Base-by-base conservation (phyloP, 2,329 filamentous ascomycete species). In the Apiospora kogelbergensis region DNA sequence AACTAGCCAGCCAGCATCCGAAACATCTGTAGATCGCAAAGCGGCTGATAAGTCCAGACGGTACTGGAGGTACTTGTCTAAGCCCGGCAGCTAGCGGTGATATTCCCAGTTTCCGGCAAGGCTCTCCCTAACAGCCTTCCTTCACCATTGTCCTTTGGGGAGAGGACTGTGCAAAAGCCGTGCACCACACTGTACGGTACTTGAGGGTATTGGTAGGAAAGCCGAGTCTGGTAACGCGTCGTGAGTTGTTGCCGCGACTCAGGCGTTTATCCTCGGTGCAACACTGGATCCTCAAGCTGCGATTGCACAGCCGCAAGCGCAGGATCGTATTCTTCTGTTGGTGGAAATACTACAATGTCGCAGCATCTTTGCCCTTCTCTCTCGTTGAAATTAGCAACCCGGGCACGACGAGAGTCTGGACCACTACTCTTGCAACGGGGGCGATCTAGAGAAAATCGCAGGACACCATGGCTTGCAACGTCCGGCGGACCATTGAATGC, bases 401-500 rank as follows among this genome's bases (percentile, higher is more conserved):
- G 63, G 44, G 41, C 63, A 30, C 41, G 22, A 30, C 13, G 41
- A 17, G 24, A 42, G 41, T 30, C 40, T 45, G 41, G 41, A 26
- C 40, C 41, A 30, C 63, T 60, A 33, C 48, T 57, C 48, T 57
- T 57, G 48, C 48, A 57, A 57, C 48, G 48, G 48, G 24, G 46
- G 24, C 24, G 48, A 57, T 57, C 48, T 57, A 33, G 48, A 30
- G 26, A 57, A 53, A 57, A 57, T 57, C 48, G 48, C 48, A 60
- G 53, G 53, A 30, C 53, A 60, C 53, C 53, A 37, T 60, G 53
- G 53, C 53, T 60, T 60, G 53, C 53, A 60, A 60, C 53, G 30
- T 60, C 53, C 53, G 30, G 22, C 53, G 53, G 53, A n/a, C 53
- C 30, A 37, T 42, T 42, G 40, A 57, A 33, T 26, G 46, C 22